phyloP scores from a whole-genome alignment of 768 basidiomycete species.

The Amanita rimosa region DNA sequence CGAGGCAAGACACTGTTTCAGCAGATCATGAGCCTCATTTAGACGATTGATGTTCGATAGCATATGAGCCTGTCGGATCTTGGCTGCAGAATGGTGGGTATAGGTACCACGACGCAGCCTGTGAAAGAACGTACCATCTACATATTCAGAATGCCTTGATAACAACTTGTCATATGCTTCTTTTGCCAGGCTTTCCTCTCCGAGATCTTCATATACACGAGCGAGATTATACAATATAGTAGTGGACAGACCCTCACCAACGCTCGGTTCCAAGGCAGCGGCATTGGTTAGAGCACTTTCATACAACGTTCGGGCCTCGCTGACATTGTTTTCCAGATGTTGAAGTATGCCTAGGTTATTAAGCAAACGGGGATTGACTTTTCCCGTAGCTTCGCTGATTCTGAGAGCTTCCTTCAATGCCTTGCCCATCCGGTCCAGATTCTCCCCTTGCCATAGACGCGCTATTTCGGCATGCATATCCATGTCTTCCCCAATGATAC shows the following conservation, averaged over 20 bases:
- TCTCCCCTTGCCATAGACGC: slow-evolving; percentile 78
- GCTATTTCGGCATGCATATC: slow-evolving; percentile 91
- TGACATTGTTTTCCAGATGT: slow-evolving; percentile 53
- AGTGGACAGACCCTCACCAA: slow-evolving; percentile 63
- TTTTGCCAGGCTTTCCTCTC: slow-evolving; percentile 59
- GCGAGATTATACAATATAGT: slow-evolving; percentile 89
- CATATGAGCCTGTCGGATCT: slow-evolving; percentile 85
- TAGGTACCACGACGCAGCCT: not conserved
- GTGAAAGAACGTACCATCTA: slow-evolving; percentile 60
- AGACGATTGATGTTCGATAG: slow-evolving; percentile 54
- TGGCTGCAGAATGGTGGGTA: slow-evolving; percentile 41
- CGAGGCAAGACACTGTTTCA: slow-evolving; percentile 82
- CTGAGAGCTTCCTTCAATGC: slow-evolving; percentile 67
- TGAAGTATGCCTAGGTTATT: slow-evolving; percentile 75
- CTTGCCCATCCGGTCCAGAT: slow-evolving; percentile 56
- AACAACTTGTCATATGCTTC: slow-evolving; percentile 85
- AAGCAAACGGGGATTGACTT: slow-evolving; percentile 54
- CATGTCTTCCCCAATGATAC: slow-evolving; percentile 60
- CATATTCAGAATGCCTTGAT: slow-evolving; percentile 88
- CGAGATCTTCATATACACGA: slow-evolving; percentile 79
- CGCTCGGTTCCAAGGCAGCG: slow-evolving; percentile 29
- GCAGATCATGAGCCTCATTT: slow-evolving; percentile 75
- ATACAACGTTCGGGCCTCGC: slow-evolving; percentile 52
- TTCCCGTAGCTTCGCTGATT: slow-evolving; percentile 40
- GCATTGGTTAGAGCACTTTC: slow-evolving; percentile 63